These are phyloP conservation scores for Ustilago bromivora DNA, from an alignment of 1,284 basidiomycete species.

Conservation along the genomic window DNA sequence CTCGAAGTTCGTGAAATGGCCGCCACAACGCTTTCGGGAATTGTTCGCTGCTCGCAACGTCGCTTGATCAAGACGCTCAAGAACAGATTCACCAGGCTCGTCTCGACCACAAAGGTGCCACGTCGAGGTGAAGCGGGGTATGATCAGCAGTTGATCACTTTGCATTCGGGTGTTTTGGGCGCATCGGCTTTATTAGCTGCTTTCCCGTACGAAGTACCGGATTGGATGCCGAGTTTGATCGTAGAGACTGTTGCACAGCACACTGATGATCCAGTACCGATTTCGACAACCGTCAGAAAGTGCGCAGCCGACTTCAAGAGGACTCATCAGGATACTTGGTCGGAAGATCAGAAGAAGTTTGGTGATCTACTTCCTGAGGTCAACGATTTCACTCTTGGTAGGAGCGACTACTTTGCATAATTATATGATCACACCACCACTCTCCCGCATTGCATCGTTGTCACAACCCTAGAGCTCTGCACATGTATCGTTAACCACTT, in stretches of 20 bases:
- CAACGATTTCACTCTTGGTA: conserved; percentile 64
- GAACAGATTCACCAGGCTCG: conserved; percentile 54
- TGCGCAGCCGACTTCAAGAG: conserved; percentile 90
- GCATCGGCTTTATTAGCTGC: conserved; percentile 83
- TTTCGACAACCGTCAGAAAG: conserved; percentile 88
- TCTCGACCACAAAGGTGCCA: conserved; percentile 73
- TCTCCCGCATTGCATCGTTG: neutral
- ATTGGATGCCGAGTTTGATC: conserved; percentile 84
- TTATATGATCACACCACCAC: neutral
- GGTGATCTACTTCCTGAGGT: conserved; percentile 73
- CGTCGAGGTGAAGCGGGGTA: conserved; percentile 76
- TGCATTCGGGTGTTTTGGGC: conserved; percentile 91
- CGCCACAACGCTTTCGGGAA: conserved; percentile 79
- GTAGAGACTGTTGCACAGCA: conserved; percentile 76
- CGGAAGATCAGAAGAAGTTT: conserved; percentile 88
- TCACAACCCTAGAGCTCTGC: neutral
- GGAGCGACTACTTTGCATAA: conserved; percentile 66
- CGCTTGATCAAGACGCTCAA: conserved; percentile 83
- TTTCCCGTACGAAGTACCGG: conserved; percentile 85
- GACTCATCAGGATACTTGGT: conserved; percentile 79
- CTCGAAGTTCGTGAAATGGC: conserved; percentile 69
- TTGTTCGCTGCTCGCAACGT: conserved; percentile 92
- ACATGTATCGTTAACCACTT: neutral
- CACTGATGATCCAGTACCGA: conserved; percentile 89
- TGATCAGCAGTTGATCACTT: conserved; percentile 78